Evolutionary conservation across 495 filamentous ascomycete species (phyloP), one percentile per base, ranked within the genome.

Genomic region (Pyrenula aspistea): DNA sequence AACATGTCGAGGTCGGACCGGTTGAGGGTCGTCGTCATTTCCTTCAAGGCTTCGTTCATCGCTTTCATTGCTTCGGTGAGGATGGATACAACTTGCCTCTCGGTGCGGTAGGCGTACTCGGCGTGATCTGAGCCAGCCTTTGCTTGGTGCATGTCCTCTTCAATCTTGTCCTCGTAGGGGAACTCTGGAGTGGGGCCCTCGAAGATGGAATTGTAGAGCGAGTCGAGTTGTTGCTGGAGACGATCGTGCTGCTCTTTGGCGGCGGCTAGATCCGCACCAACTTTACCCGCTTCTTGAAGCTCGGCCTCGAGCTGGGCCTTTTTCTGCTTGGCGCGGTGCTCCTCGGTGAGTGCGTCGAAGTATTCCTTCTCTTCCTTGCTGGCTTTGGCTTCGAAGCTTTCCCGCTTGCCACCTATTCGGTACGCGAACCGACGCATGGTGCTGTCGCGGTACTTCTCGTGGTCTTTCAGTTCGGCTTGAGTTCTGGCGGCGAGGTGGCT

Each of bases 281-380:
- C 15, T 15, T 42, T 42, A 8, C 19, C 61, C 57, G 12, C 22
- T 15, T 48, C 63, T 0, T 53, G 57, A 1, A 75, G 63, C 22
- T 67, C 60, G 1, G 66, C 63, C 12, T 70, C 64, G 15, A 65
- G 56, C 19, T 71, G 65, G 31, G 31, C 31, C 31, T 42, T 42
- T 42, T 42, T 15, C 15, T 42, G 31, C 55, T 73, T 67, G 15
- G 63, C 68, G 21, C 67, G 60, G 24, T 68, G 64, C 59, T 74
- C 70, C 24, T 64, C 47, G 31, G 75, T 69, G 51, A 76, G 62
- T 4, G 70, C 73, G 11, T 70, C 67, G 31, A 76, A 69, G 60
- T 77, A 77, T 56, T 78, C 74, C 15, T 60, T 59, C 64, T 77
- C 77, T 55, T 79, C 75, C 61, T 77, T 77, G 20, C 63, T 59